Base-by-base conservation (phyloP, 2,329 filamentous ascomycete species). In the Blastomyces parvus region DNA sequence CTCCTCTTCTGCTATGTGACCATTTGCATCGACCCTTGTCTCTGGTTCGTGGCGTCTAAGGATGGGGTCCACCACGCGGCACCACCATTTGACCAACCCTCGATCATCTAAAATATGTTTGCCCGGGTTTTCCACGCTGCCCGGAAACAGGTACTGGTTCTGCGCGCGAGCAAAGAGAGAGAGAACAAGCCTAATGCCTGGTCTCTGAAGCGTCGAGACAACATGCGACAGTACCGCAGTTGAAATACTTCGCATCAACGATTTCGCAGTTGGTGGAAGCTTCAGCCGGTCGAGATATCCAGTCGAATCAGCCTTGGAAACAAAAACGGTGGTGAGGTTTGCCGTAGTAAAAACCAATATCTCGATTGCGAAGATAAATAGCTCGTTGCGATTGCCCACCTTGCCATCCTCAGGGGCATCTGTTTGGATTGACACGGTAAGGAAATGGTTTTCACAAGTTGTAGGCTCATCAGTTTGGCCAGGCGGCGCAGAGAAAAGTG, bases 271-370 rank as follows among this genome's bases (percentile, higher is more conserved):
- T 19, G 86, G 83, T 0, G 89, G 79, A 22, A 70, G 59, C 57
- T 83, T 78, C 44, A 92, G 79, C 1, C 88, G 80, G 67, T 86
- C 81, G 11, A 97, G 78, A 72, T 91, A 95, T 30, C 95, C 94
- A 0, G 93, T 97, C 11, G 94, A 97, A 77, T 99, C 94, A 59
- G 94, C 94, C 76, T 99, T 99, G 66, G 92, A 93, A 30, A 99
- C 88, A 74, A 99, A 99, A 62, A 97, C 83, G 3, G 90, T 97
- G 1, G 89, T 96, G 30, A 91, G 84, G 69, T 84, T 83, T 56
- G 84, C 83, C 0, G 92, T 96, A 0, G 86, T 89, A 76, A 95
- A 99, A 65, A 99, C 84, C 69, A 94, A 82, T 60, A 97, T 82
- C 73, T 99, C 94, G 66, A 99, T 83, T 19, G 89, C 93, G 64